Percentiles rank a stretch among this genome's conserved stretches.
Conservation (phyloP, 1,284 basidiomycete species). For the Malassezia japonica region DNA sequence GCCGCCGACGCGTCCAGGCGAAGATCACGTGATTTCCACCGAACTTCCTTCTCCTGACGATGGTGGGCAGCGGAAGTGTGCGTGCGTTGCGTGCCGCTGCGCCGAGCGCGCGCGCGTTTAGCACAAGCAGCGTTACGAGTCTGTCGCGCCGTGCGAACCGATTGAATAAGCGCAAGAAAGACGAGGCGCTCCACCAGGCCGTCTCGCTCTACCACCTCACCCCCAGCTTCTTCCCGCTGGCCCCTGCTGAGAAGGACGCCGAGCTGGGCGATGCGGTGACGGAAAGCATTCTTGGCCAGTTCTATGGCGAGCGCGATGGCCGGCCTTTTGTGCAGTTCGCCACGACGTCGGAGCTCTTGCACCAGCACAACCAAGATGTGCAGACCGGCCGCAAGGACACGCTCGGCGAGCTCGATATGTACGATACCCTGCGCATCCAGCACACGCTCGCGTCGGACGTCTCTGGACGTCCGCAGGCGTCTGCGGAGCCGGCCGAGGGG, state of each 20-base stretch:
- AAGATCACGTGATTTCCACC: slow-evolving; percentile 6
- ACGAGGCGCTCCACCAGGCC: slow-evolving; percentile 33
- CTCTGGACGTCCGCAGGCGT: neutral
- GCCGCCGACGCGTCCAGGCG: neutral
- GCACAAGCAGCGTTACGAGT: neutral
- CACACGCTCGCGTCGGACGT: neutral
- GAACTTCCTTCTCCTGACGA: no score
- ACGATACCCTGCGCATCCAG: slow-evolving; percentile 10
- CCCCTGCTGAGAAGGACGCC: slow-evolving; percentile 1
- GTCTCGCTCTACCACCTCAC: slow-evolving; percentile 44
- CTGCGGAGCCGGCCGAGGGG: neutral
- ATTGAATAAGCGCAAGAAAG: slow-evolving; percentile 17
- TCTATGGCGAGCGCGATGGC: slow-evolving; percentile 8
- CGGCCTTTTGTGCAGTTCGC: slow-evolving; percentile 16
- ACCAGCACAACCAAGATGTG: slow-evolving; percentile 1
- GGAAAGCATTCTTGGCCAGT: slow-evolving; percentile 14
- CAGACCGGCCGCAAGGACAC: slow-evolving; percentile 7
- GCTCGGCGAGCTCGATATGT: slow-evolving; percentile 14
- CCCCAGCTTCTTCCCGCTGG: slow-evolving; percentile 35
- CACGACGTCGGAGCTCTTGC: slow-evolving; percentile 7
- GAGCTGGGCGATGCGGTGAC: slow-evolving; percentile 7
- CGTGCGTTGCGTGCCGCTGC: neutral
- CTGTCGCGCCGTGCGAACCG: slow-evolving; percentile 8
- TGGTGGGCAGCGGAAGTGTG: no score
- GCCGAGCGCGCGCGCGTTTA: neutral